Evolutionary conservation across 2,329 filamentous ascomycete genomes (phyloP).

Genomic region (Cercospora beticola): DNA sequence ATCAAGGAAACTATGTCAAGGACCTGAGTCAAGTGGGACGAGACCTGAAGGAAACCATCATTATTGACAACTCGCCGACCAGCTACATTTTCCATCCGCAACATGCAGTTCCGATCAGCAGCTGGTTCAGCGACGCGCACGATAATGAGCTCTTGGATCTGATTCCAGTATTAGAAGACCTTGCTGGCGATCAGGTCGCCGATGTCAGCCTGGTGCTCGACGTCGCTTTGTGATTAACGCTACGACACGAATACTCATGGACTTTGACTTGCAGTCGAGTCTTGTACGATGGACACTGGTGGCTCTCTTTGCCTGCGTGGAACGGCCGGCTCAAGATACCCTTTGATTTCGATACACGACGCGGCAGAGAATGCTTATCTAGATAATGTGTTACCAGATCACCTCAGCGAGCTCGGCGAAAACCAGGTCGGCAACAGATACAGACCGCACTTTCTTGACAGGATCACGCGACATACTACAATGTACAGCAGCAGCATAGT

Average conservation of each 20-base stretch:
- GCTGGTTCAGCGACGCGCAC: conserved; percentile 99
- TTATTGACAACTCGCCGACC: conserved; percentile 98
- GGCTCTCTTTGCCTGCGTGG: conserved; percentile 13
- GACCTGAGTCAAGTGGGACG: conserved; percentile 95
- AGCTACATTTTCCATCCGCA: conserved; percentile 99
- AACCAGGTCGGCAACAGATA: conserved; percentile 15
- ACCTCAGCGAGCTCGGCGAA: conserved; percentile 11
- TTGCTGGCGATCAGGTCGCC: conserved; percentile 82
- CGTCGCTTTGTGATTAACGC: conserved; percentile 60
- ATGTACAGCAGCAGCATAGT: conserved; percentile 22
- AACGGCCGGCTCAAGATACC: conserved; percentile 26
- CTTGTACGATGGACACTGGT: conserved; percentile 12
- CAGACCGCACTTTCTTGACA: conserved; percentile 15
- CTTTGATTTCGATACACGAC: conserved; percentile 24
- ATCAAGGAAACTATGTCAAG: conserved; percentile 99
- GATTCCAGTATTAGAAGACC: conserved; percentile 96
- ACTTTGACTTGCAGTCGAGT: conserved; percentile 5
- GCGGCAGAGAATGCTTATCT: conserved; percentile 16
- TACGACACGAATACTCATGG: conserved; percentile 6
- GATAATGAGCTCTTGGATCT: conserved; percentile 97
- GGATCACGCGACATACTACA: conserved; percentile 15
- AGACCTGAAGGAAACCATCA: conserved; percentile 95
- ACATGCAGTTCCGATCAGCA: conserved; percentile 97
- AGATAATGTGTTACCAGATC: conserved; percentile 20
- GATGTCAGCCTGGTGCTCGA: conserved; percentile 98